Evolutionary conservation across 2,329 filamentous ascomycete species (phyloP).

Genomic region (Neofusicoccum parvum): DNA sequence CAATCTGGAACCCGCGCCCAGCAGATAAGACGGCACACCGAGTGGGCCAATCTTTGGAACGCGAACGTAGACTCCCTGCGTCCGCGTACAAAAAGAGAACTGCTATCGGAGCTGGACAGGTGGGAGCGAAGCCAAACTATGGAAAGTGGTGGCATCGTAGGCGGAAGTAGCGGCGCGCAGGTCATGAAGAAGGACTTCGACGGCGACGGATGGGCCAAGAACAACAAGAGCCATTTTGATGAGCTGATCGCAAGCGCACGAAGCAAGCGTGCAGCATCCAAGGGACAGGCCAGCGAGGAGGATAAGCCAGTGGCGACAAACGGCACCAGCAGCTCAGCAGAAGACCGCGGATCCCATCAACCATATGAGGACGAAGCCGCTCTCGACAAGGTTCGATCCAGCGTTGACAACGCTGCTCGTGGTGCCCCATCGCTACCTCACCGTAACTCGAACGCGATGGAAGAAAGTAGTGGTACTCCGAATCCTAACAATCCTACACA

Average conservation of each 20-base stretch:
- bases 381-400: slow-evolving; percentile 1
- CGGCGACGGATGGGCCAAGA: slow-evolving; percentile 70
- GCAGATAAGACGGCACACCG: slow-evolving; percentile 78
- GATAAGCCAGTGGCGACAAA: neutral
- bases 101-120: slow-evolving; percentile 76
- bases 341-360: neutral
- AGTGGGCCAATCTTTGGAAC: slow-evolving; percentile 97
- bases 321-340: neutral
- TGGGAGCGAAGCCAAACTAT: slow-evolving; percentile 87
- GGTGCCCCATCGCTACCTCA: neutral
- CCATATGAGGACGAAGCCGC: neutral
- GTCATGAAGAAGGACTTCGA: slow-evolving; percentile 91
- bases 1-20: slow-evolving; percentile 67
- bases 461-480: neutral
- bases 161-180: slow-evolving; percentile 41
- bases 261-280: slow-evolving; percentile 50
- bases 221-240: slow-evolving; percentile 75
- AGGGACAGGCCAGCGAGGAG: slow-evolving; percentile 24
- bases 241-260: slow-evolving; percentile 77
- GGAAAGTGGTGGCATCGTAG: slow-evolving; percentile 34
- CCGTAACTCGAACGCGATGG: slow-evolving; percentile 1
- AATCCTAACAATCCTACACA: neutral
- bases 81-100: slow-evolving; percentile 69
- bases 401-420: neutral
- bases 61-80: slow-evolving; percentile 86